Conservation (phyloP, 345 rosid species). For the Clausena lansium region DNA sequence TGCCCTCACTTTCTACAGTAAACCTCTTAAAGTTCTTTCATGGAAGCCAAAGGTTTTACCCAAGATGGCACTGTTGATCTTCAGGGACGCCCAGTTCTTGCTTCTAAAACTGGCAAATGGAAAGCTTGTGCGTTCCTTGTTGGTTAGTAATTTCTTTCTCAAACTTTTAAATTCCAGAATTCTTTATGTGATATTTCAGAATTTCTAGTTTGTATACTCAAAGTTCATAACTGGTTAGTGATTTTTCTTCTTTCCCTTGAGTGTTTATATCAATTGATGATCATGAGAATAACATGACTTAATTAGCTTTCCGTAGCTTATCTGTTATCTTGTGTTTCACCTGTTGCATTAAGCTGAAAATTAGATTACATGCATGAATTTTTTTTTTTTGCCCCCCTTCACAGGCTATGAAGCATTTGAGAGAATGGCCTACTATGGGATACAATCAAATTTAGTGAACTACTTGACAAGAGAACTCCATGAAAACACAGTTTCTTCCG, state of each 20-base stretch:
- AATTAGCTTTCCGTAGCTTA: too few relatives aligned
- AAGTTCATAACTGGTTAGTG: not conserved
- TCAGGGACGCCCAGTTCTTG: slow-evolving; percentile 61
- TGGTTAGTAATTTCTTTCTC: slow-evolving; percentile 34
- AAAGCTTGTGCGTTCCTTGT: slow-evolving; percentile 88
- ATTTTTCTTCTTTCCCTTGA: too few relatives aligned
- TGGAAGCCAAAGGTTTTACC: slow-evolving; percentile 66
- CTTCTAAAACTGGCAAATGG: slow-evolving; percentile 81
- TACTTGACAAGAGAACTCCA: slow-evolving; percentile 78
- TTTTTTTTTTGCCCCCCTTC: not conserved
- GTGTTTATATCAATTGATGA: too few relatives aligned
- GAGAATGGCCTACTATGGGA: slow-evolving; percentile 93
- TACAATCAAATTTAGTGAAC: slow-evolving; percentile 78
- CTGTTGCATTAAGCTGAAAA: not conserved
- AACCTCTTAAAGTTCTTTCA: slow-evolving; percentile 7
- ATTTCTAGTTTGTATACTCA: too few relatives aligned
- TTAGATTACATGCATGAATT: not conserved
- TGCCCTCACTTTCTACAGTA: not conserved
- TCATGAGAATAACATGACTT: too few relatives aligned
- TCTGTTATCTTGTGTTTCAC: not conserved
- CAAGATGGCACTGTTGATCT: slow-evolving; percentile 86
- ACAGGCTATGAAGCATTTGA: slow-evolving; percentile 92
- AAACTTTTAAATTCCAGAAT: not conserved
- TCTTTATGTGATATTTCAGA: not conserved
- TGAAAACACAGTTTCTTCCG: slow-evolving; percentile 80